Conservation (phyloP, 2,329 filamentous ascomycete species). For the Colletotrichum acutatum region DNA sequence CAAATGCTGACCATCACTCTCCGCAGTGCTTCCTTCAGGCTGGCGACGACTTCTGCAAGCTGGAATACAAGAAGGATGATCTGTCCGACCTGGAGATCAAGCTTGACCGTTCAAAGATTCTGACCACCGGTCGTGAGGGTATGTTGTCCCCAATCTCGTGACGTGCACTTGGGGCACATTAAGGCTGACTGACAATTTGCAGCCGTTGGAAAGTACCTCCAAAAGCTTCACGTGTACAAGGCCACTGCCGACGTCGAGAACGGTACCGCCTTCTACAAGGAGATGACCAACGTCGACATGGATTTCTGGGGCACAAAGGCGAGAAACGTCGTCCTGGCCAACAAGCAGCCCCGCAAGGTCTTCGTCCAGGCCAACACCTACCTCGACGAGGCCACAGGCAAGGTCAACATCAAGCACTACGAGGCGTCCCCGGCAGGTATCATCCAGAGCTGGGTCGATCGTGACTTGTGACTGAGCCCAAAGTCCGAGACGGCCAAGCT, state of each 20-base stretch:
- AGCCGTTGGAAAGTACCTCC: constrained; percentile 87
- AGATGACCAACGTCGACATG: constrained; percentile 83
- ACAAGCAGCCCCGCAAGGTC: constrained; percentile 87
- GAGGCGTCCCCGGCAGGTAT: constrained; percentile 83
- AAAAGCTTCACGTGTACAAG: constrained; percentile 94
- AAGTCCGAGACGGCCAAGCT: neutral
- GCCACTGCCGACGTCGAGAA: constrained; percentile 84
- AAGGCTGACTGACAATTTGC: constrained; percentile 38
- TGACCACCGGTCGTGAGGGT: constrained; percentile 80
- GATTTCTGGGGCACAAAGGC: constrained; percentile 88
- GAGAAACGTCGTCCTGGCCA: constrained; percentile 77
- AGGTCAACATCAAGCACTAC: constrained; percentile 86
- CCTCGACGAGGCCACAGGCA: constrained; percentile 73
- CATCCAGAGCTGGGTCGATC: constrained; percentile 83
- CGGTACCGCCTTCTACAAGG: constrained; percentile 83
- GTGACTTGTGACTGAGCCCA: constrained; percentile 46
- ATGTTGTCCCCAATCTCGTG: constrained; percentile 36
- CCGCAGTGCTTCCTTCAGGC: constrained; percentile 80
- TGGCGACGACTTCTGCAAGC: constrained; percentile 85
- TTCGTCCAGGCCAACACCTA: constrained; percentile 95
- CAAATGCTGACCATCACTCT: neutral
- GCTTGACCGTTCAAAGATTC: constrained; percentile 87
- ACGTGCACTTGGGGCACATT: neutral
- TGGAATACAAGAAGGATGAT: constrained; percentile 78
- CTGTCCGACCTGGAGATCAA: constrained; percentile 85